A percentile compares a stretch with the other conserved stretches of the same genome.
These are phyloP conservation scores for Microdochium trichocladiopsis DNA, from an alignment of 2,329 filamentous ascomycete species.

Conservation along the genomic window DNA sequence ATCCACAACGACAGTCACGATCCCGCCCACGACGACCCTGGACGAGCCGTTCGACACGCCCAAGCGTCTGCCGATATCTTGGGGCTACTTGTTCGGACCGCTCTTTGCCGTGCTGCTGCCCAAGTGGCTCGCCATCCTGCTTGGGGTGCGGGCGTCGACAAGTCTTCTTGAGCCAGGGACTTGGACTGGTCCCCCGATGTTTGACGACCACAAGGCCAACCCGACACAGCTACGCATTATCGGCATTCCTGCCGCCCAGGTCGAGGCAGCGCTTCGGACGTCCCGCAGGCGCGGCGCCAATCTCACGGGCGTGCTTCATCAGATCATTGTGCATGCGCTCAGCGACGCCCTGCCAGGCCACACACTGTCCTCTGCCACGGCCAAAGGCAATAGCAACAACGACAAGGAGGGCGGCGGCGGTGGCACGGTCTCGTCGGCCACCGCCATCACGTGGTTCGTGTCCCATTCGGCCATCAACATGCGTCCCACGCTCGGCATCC, in stretches of 20 bases:
- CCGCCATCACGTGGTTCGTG: slow-evolving; percentile 22
- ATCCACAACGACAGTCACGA: slow-evolving; percentile 5
- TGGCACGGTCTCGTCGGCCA: not conserved
- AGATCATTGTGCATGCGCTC: slow-evolving; percentile 29
- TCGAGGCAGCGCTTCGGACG: slow-evolving; percentile 17
- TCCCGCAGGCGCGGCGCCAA: slow-evolving; percentile 26
- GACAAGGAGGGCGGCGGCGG: not conserved
- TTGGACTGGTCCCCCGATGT: slow-evolving; percentile 21
- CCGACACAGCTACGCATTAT: slow-evolving; percentile 22
- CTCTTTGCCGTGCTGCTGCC: slow-evolving; percentile 29
- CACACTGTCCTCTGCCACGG: too few species aligned
- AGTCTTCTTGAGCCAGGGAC: slow-evolving; percentile 18
- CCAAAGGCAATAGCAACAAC: too few species aligned
- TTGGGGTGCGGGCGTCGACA: slow-evolving; percentile 23
- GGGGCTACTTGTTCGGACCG: slow-evolving; percentile 31
- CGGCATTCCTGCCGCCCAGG: slow-evolving; percentile 16
- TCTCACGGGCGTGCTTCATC: slow-evolving; percentile 31
- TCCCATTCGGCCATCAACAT: slow-evolving; percentile 32
- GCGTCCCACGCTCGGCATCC: slow-evolving; percentile 20
- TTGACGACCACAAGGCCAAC: slow-evolving; percentile 14
- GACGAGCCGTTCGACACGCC: slow-evolving; percentile 28
- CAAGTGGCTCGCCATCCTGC: slow-evolving; percentile 15
- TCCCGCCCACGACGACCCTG: slow-evolving; percentile 10
- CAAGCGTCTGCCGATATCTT: slow-evolving; percentile 31
- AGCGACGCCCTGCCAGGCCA: slow-evolving; percentile 16